Evolutionary conservation across 164 flowering plant species (phyloP).

Genomic region (Berberis vulgaris): DNA sequence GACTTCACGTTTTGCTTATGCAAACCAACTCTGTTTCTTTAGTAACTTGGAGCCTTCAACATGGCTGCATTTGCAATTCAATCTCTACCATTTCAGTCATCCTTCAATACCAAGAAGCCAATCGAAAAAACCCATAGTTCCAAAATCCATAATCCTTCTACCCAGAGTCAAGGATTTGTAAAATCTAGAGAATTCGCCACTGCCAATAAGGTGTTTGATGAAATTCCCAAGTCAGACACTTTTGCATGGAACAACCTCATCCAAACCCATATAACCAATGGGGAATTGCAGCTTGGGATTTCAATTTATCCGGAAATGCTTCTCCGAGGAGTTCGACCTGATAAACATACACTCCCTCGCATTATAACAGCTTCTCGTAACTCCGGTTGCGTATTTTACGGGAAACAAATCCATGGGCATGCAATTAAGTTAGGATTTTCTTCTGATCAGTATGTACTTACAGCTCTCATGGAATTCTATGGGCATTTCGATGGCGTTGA

Average conservation of each 20-base stretch:
- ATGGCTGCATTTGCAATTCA: no score
- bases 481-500: slow-evolving; percentile 34
- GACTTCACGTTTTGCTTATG: no score
- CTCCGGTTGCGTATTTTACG: slow-evolving; percentile 22
- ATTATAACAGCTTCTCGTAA: slow-evolving; percentile 40
- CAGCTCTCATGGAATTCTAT: slow-evolving; percentile 47
- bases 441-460: slow-evolving; percentile 32
- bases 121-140: no score
- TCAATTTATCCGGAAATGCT: slow-evolving; percentile 45
- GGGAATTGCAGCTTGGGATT: slow-evolving; percentile 17
- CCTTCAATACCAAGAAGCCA: no score
- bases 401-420: slow-evolving; percentile 56
- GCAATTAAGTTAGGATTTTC: slow-evolving; percentile 40
- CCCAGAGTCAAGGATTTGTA: no score
- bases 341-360: slow-evolving; percentile 57
- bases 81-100: no score
- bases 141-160: no score
- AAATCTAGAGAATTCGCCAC: neutral
- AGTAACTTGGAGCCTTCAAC: no score
- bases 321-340: slow-evolving; percentile 38
- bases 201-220: slow-evolving; percentile 32
- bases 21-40: no score
- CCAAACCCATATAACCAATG: slow-evolving; percentile 33
- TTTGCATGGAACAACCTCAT: slow-evolving; percentile 55
- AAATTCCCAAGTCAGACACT: slow-evolving; percentile 35